Percentiles rank a stretch among this genome's conserved stretches.
These are phyloP conservation scores for Jamesozyma hellenica DNA, from an alignment of 805 yeast species.

Conservation along the genomic window DNA sequence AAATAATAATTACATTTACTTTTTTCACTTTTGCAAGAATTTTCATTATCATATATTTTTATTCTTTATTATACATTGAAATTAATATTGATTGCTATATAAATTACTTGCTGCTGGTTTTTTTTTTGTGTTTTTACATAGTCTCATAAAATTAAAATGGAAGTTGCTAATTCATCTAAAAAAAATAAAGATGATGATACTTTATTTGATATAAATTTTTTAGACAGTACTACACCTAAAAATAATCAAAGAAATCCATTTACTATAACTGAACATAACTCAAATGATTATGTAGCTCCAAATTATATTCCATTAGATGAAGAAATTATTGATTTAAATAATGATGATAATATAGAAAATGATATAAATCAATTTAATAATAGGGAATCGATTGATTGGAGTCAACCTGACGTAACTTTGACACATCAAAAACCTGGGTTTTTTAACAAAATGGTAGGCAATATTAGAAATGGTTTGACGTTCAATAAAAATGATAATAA, in stretches of 20 bases:
- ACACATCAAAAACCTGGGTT: conserved; percentile 11
- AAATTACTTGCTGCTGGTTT: too few relatives aligned
- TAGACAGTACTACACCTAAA: conserved; percentile 14
- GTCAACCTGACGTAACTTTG: conserved; percentile 9
- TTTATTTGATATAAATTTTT: conserved; percentile 33
- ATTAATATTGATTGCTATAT: too few relatives aligned
- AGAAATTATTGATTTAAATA: conserved; percentile 28
- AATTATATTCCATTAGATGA: conserved; percentile 18
- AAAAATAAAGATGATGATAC: conserved; percentile 19
- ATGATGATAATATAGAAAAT: conserved; percentile 30
- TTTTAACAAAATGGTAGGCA: conserved; percentile 12
- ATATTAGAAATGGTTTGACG: conserved; percentile 9
- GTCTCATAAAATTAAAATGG: neutral
- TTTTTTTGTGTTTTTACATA: too few relatives aligned
- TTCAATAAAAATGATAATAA: conserved; percentile 5
- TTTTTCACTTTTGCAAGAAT: too few relatives aligned
- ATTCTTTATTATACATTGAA: too few relatives aligned
- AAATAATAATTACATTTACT: too few relatives aligned
- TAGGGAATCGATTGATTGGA: conserved; percentile 3
- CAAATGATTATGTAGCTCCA: conserved; percentile 7
- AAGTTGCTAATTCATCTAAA: too few relatives aligned
- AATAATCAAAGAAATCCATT: neutral
- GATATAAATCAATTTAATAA: conserved; percentile 27
- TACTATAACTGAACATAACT: conserved; percentile 1
- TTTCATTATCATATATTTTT: too few relatives aligned